Base-by-base conservation (phyloP, 2,329 filamentous ascomycete genomes). In the Fusarium sp. region DNA sequence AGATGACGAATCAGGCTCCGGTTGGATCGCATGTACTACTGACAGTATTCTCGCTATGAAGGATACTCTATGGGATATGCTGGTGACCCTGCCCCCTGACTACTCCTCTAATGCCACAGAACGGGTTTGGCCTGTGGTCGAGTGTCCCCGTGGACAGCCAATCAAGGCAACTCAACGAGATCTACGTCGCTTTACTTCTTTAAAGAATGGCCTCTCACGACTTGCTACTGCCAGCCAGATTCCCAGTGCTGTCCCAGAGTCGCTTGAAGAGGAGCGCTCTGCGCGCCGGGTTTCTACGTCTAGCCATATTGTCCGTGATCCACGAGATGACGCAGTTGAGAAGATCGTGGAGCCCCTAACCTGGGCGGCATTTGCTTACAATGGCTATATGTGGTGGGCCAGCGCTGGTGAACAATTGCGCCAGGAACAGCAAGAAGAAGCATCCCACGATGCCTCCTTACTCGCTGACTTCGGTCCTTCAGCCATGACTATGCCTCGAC, bases 11-110 rank as follows among this genome's bases (percentile, higher is more conserved):
- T 76, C 79, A 23, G 84, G 84, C 30, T 80, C 85, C 15, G 92
- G 94, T 38, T 99, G 94, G 94, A 90, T 97, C 60, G 96, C 95
- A 14, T 97, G 94, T 78, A 97, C 95, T 4, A 98, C 95, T 3
- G 96, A 99, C 79, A 95, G 92, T 74, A 96, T 99, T 59, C 85
- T 99, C 15, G 89, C 88, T 45, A 91, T 93, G 78, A 98, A 98
- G 80, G 87, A 89, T 49, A 87, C 91, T 3, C 86, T 99, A 4
- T 98, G 94, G 83, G 96, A 99, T 76, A 85, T 97, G 71, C 86
- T 97, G 38, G 90, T 98, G 62, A 93, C 92, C 53, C 86, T 98
- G 74, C 93, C 94, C 1, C 85, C 88, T 1, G 77, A 85, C 7
- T 82, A 90, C 70, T 79, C 87, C 5, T 81, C 86, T 52, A 81